Conservation (phyloP, 2,329 filamentous ascomycete genomes). For the Sporothrix euskadiensis region DNA sequence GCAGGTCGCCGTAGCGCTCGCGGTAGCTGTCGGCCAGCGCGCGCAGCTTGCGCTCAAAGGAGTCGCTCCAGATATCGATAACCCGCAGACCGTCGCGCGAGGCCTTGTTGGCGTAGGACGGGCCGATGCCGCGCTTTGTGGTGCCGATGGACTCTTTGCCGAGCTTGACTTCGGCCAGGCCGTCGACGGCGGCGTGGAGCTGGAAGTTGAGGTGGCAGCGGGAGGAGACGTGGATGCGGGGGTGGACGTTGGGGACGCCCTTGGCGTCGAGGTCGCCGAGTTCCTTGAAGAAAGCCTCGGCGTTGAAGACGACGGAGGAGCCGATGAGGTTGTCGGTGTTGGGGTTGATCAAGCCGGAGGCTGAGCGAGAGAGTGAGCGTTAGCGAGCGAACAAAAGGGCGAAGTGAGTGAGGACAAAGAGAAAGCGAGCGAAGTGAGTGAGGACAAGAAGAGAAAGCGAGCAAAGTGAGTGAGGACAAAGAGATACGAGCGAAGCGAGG, state of each 20-base stretch:
- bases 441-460: not conserved
- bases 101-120: conserved; percentile 54
- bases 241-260: conserved; percentile 42
- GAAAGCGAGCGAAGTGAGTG: no score
- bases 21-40: conserved; percentile 62
- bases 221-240: conserved; percentile 63
- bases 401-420: conserved; percentile 39
- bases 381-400: conserved; percentile 43
- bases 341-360: conserved; percentile 71
- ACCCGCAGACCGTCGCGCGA: conserved; percentile 66
- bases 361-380: not conserved
- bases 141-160: conserved; percentile 39
- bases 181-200: conserved; percentile 67
- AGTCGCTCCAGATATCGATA: conserved; percentile 66
- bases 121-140: conserved; percentile 34
- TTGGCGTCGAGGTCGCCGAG: conserved; percentile 45
- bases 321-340: conserved; percentile 72
- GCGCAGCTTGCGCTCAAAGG: conserved; percentile 67
- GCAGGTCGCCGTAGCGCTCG: conserved; percentile 64
- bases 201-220: conserved; percentile 65
- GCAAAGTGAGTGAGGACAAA: not conserved
- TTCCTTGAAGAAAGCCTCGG: conserved; percentile 49
- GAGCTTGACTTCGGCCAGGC: conserved; percentile 42
- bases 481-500: not conserved
- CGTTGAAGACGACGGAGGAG: conserved; percentile 66